Evolutionary conservation across 2,329 filamentous ascomycete genomes (phyloP).

Genomic region (Trichoderma sp.): DNA sequence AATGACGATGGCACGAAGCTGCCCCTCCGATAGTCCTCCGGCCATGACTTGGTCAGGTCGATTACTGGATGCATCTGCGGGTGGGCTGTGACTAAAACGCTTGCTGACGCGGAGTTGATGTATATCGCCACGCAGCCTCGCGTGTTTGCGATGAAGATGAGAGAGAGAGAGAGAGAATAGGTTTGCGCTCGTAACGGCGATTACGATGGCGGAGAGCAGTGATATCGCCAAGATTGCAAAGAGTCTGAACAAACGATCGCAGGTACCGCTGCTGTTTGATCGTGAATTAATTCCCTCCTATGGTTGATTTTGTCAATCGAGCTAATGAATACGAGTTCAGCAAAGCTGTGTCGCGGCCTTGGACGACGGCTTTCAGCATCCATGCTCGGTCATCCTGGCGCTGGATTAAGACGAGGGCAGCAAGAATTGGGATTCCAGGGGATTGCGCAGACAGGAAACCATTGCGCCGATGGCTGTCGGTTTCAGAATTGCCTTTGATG

Average conservation of each 20-base stretch:
- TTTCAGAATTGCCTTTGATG: background rate
- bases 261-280: background rate
- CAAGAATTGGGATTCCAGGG: background rate
- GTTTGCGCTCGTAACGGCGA: background rate
- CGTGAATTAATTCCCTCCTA: background rate
- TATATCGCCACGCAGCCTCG: background rate
- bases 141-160: no score
- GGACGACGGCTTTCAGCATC: background rate
- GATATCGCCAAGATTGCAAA: background rate
- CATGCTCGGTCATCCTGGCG: conserved; percentile 11
- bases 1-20: conserved; percentile 1
- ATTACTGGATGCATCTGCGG: conserved; percentile 4
- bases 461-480: background rate
- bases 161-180: background rate
- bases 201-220: background rate
- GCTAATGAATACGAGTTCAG: background rate
- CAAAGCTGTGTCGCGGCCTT: conserved; percentile 12
- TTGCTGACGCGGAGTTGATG: background rate
- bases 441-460: background rate
- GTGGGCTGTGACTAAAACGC: background rate
- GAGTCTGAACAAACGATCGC: background rate
- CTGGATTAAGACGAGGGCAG: background rate
- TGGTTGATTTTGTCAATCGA: background rate
- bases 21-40: conserved; percentile 11
- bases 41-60: conserved; percentile 1